A percentile compares a stretch with the other conserved stretches of the same genome.
These are phyloP conservation scores for Arthromyces matolae DNA, from an alignment of 768 basidiomycete species.

Conservation along the genomic window DNA sequence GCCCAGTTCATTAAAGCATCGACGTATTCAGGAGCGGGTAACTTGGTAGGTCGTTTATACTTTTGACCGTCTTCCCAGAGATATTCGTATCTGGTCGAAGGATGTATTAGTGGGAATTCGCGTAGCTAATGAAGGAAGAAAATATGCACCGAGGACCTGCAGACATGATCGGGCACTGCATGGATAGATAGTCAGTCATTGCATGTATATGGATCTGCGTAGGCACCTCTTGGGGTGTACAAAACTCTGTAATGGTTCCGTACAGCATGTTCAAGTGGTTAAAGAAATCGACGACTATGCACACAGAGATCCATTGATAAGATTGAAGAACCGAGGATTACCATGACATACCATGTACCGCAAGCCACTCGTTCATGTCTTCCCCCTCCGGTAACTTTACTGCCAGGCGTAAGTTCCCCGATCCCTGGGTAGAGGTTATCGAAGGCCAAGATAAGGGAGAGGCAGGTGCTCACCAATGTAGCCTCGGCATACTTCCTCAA, in stretches of 20 bases:
- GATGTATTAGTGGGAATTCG: too few relatives aligned
- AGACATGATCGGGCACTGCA: constrained; percentile 92
- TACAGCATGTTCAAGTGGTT: constrained; percentile 99
- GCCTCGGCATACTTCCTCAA: constrained; percentile 96
- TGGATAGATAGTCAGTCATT: too few relatives aligned
- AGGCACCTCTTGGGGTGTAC: constrained; percentile 88
- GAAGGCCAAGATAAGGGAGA: constrained; percentile 1
- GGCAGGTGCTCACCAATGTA: constrained; percentile 60
- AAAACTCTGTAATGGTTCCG: constrained; percentile 97
- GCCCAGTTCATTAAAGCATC: constrained; percentile 99
- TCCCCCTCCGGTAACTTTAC: constrained; percentile 96
- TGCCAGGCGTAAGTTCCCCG: constrained; percentile 89
- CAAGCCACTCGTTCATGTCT: constrained; percentile 98
- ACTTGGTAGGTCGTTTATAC: constrained; percentile 87
- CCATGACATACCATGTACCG: constrained; percentile 81
- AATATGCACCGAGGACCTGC: constrained; percentile 87
- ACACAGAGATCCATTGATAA: not conserved
- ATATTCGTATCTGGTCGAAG: constrained; percentile 76
- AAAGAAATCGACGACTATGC: constrained; percentile 99
- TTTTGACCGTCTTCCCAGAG: constrained; percentile 90
- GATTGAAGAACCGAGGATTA: not conserved
- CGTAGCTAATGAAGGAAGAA: too few relatives aligned
- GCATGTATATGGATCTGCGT: too few relatives aligned
- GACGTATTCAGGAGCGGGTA: constrained; percentile 94
- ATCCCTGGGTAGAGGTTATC: constrained; percentile 66